These are phyloP conservation scores for Malassezia furfur DNA, from an alignment of 1,284 basidiomycete genomes.

Conservation along the genomic window DNA sequence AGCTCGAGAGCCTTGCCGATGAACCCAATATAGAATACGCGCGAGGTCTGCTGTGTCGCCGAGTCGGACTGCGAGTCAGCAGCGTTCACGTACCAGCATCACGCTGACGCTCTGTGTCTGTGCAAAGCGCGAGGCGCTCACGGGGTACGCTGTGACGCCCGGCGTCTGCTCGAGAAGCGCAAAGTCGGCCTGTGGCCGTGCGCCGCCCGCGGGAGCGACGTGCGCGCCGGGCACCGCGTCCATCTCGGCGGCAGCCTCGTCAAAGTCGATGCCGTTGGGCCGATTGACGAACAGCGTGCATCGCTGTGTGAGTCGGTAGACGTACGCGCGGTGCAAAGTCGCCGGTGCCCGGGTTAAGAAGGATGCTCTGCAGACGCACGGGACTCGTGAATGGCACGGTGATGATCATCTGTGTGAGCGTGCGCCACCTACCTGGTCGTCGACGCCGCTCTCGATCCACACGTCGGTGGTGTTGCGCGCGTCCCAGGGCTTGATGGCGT, in stretches of 20 bases:
- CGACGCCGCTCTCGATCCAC: slow-evolving; percentile 40
- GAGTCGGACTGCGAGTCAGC: slow-evolving; percentile 21
- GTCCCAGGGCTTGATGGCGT: slow-evolving; percentile 44
- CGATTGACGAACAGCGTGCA: slow-evolving; percentile 41
- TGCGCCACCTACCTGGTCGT: slow-evolving; percentile 28
- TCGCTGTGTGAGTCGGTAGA: slow-evolving; percentile 13
- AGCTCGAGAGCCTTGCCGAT: slow-evolving; percentile 34
- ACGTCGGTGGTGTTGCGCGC: slow-evolving; percentile 23
- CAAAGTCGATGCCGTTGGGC: slow-evolving; percentile 42
- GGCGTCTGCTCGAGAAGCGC: slow-evolving; percentile 27
- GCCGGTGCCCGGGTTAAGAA: slow-evolving; percentile 36
- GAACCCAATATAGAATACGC: slow-evolving; percentile 44
- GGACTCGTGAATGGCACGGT: slow-evolving; percentile 41
- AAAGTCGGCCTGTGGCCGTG: slow-evolving; percentile 44
- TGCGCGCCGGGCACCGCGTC: slow-evolving; percentile 18
- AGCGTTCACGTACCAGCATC: slow-evolving; percentile 23
- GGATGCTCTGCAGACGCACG: slow-evolving; percentile 38
- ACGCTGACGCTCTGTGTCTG: slow-evolving; percentile 40
- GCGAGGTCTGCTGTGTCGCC: slow-evolving; percentile 23
- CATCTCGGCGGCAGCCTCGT: slow-evolving; percentile 22
- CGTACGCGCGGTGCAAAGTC: slow-evolving; percentile 35
- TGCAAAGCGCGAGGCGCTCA: slow-evolving; percentile 37
- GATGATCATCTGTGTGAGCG: slow-evolving; percentile 25
- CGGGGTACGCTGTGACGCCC: slow-evolving; percentile 40
- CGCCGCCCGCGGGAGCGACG: slow-evolving; percentile 28